Conservation (phyloP, 176 grass and related monocot species). For the Puccinellia tenuiflora region DNA sequence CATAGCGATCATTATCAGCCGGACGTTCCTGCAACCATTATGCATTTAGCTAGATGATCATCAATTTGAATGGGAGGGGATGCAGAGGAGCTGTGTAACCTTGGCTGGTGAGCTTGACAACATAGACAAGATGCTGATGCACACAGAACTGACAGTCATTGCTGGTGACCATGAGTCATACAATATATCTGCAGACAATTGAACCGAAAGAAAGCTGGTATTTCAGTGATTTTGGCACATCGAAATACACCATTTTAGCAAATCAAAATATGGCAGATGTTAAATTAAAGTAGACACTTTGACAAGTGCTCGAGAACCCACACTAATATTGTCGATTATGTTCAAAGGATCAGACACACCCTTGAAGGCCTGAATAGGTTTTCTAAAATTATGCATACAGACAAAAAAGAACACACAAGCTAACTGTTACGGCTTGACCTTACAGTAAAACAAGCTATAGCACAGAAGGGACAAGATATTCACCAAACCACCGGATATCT, state of each 20-base stretch:
- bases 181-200: conserved; percentile 63
- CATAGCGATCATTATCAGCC: conserved; percentile 82
- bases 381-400: background rate
- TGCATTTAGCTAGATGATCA: background rate
- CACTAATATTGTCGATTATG: background rate
- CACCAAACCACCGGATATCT: background rate
- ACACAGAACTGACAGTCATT: conserved; percentile 85
- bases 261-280: background rate
- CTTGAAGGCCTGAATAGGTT: background rate
- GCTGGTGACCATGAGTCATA: conserved; percentile 93
- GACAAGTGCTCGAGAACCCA: background rate
- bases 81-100: conserved; percentile 34
- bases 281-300: background rate
- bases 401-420: background rate
- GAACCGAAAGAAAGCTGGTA: background rate
- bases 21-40: conserved; percentile 63
- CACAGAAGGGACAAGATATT: background rate
- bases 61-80: background rate
- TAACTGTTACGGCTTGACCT: background rate
- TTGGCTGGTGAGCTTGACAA: conserved; percentile 79
- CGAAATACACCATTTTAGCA: background rate
- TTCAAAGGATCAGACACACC: background rate
- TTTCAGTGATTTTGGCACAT: background rate
- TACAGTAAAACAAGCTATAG: background rate
- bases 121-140: conserved; percentile 92